phyloP scores from a whole-genome alignment of 176 grass and related monocot species.

The Carex pumila region DNA sequence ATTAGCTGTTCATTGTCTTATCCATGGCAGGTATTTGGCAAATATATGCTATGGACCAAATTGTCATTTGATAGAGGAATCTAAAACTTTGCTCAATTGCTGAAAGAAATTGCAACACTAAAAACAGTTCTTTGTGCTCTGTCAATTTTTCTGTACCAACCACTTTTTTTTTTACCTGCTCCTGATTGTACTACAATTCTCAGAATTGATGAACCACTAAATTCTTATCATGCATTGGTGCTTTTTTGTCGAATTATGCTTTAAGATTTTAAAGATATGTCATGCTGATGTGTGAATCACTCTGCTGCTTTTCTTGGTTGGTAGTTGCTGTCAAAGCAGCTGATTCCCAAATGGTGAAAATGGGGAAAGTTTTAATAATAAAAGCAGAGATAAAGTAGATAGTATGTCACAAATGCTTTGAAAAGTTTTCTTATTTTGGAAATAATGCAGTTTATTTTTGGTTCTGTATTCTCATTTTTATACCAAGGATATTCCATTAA shows the following conservation, averaged over 20 bases:
- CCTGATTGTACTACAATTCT: not conserved
- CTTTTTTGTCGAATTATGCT: not conserved
- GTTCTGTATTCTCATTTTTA: constrained; percentile 4
- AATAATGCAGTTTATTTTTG: constrained; percentile 4
- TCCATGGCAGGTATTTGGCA: constrained; percentile 58
- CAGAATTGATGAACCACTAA: not conserved
- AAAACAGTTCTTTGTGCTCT: not conserved
- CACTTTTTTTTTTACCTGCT: not conserved
- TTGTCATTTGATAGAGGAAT: constrained; percentile 35
- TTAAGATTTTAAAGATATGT: constrained; percentile 5
- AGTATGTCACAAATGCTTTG: constrained; percentile 9
- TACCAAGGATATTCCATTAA: constrained; percentile 5
- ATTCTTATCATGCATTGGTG: not conserved
- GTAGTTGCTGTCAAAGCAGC: constrained; percentile 12
- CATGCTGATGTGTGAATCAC: not conserved
- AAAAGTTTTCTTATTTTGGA: constrained; percentile 3
- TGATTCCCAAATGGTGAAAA: constrained; percentile 7
- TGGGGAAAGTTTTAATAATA: not conserved
- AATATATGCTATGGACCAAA: constrained; percentile 60
- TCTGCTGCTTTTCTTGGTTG: not conserved
- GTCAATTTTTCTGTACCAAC: not conserved
- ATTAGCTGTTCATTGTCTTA: constrained; percentile 58
- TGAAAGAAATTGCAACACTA: not conserved
- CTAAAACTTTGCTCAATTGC: constrained; percentile 42
- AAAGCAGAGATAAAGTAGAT: not conserved